Evolutionary conservation across 2,329 filamentous ascomycete species (phyloP).

Genomic region (Cladorrhinum sp.): DNA sequence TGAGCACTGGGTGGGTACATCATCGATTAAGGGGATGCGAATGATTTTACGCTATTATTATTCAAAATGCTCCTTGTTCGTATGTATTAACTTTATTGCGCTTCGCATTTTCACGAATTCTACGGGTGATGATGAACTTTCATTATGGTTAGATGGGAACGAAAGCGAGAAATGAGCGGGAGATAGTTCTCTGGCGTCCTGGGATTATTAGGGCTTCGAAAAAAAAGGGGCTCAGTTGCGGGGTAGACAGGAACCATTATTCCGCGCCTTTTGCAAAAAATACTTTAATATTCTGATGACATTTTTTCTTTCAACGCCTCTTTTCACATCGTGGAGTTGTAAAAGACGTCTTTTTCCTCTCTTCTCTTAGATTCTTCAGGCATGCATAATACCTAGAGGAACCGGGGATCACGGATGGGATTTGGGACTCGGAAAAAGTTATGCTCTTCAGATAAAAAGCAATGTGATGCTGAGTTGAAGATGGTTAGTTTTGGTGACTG

Average conservation of each 20-base stretch:
- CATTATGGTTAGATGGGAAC: slow-evolving; percentile 24
- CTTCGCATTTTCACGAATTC: slow-evolving; percentile 31
- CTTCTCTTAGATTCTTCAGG: slow-evolving; percentile 32
- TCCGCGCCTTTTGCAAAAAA: slow-evolving; percentile 6
- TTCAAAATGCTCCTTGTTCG: slow-evolving; percentile 26
- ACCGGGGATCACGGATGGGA: slow-evolving; percentile 21
- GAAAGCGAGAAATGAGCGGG: slow-evolving; percentile 16
- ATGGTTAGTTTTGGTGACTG: neutral
- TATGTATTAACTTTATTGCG: slow-evolving; percentile 33
- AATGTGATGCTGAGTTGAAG: slow-evolving; percentile 8
- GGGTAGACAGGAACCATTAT: slow-evolving; percentile 3
- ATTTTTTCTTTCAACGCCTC: slow-evolving; percentile 24
- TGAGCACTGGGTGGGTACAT: slow-evolving; percentile 22
- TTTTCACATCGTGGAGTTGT: slow-evolving; percentile 19
- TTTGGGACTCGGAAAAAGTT: slow-evolving; percentile 23
- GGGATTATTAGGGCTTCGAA: neutral
- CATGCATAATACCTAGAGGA: slow-evolving; percentile 24
- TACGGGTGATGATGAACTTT: slow-evolving; percentile 32
- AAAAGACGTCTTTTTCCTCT: slow-evolving; percentile 12
- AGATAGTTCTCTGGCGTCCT: slow-evolving; percentile 7
- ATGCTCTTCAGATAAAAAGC: slow-evolving; percentile 15
- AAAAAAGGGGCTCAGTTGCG: slow-evolving; percentile 1
- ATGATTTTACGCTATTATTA: slow-evolving; percentile 25
- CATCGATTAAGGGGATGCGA: slow-evolving; percentile 22
- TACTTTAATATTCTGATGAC: slow-evolving; percentile 9